Conservation (phyloP, 441 rosid species). For the Populus hybrid region DNA sequence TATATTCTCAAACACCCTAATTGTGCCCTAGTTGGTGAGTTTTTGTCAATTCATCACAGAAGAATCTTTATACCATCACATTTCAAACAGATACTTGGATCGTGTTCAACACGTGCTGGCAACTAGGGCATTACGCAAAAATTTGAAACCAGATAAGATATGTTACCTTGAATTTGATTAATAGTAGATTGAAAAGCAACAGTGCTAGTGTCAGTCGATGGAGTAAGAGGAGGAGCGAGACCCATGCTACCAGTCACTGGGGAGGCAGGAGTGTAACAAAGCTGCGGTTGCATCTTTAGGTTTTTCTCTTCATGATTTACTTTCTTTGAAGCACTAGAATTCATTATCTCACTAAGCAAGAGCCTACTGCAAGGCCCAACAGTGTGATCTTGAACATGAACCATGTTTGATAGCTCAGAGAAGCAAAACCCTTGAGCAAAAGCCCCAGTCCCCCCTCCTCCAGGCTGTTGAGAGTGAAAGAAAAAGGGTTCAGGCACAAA, state of each 20-base stretch:
- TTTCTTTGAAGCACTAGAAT: constrained; percentile 37
- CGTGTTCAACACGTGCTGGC: not conserved
- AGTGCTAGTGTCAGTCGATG: constrained; percentile 13
- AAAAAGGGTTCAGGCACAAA: constrained; percentile 54
- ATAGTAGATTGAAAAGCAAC: constrained; percentile 45
- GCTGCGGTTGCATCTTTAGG: constrained; percentile 46
- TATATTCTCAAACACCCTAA: constrained; percentile 11
- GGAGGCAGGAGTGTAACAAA: constrained; percentile 28
- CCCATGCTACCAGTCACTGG: constrained; percentile 24
- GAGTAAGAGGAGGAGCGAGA: constrained; percentile 23
- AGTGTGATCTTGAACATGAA: constrained; percentile 36
- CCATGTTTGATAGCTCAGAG: constrained; percentile 50
- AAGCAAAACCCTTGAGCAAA: constrained; percentile 50
- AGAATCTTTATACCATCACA: not conserved
- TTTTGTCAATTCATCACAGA: not conserved
- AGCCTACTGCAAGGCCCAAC: constrained; percentile 70
- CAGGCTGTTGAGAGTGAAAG: constrained; percentile 37
- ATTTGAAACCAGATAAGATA: not conserved
- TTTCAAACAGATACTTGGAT: not conserved
- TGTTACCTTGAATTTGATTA: constrained; percentile 58
- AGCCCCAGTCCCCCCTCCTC: constrained; percentile 32
- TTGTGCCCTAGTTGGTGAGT: not conserved
- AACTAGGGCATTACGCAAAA: constrained; percentile 4
- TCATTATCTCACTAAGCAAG: constrained; percentile 64
- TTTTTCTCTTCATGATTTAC: constrained; percentile 40